Base-by-base conservation (phyloP, 2,329 filamentous ascomycete species). In the Lizonia empirigonia region DNA sequence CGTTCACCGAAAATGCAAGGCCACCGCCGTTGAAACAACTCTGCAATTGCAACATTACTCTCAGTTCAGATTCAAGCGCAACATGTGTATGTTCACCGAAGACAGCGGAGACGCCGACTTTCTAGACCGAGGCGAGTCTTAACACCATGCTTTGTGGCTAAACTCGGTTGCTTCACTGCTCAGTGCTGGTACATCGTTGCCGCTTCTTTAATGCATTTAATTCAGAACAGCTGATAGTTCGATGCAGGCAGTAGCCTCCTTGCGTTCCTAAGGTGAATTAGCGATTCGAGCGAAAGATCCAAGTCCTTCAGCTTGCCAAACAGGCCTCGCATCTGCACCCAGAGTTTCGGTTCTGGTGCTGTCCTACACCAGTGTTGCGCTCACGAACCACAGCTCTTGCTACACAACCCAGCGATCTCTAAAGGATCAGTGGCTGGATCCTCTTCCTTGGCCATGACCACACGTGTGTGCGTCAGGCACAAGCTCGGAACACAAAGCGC, bases 401-500 rank as follows among this genome's bases (percentile, higher is more conserved):
- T 12, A 16, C 30, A 18, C 20, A 22, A 27, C 13, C 33, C 32
- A 26, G 22, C 33, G n/a, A 41, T 40, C 27, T 38, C 7, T 13
- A 22, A 16, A 48, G 44, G 50, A 48, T 34, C 34, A 4, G 44
- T 39, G 39, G 39, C 50, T 48, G 39, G 30, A 48, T 48, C 50
- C 44, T 36, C 9, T n/a, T 16, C 38, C 50, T 53, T 53, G 50
- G 50, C 44, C 26, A 6, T 5, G 16, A 34, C 50, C 50, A 53
- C 50, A 44, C 49, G 50, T 44, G 13, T 33, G 50, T 53, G 50
- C 50, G 13, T 33, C 27, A 53, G 39, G 44, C 44, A 53, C 44
- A 34, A 38, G 50, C 19, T 36, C 27, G 10, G 37, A 12, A 2
- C 20, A 18, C 27, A 45, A 29, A 22, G 27, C 29, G 20, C 38